Evolutionary conservation across 495 filamentous ascomycete genomes (phyloP).

Genomic region (Opeltia flavorubescens): DNA sequence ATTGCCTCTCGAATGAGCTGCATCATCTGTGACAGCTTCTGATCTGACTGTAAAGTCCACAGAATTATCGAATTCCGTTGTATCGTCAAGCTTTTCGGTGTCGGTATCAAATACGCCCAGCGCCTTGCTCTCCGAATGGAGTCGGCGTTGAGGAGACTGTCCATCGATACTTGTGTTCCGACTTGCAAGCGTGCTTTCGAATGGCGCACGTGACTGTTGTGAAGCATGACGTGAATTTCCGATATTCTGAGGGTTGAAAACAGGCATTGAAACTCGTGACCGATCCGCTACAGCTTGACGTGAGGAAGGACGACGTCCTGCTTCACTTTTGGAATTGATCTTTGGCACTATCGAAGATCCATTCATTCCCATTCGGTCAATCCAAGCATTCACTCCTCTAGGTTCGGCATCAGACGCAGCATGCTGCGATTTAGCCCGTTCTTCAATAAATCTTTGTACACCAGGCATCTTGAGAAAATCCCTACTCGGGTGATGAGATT

Average conservation of each 20-base stretch:
- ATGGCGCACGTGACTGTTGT: neutral
- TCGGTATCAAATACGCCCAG: constrained; percentile 14
- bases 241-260: too few relatives aligned
- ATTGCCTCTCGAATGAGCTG: too few relatives aligned
- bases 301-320: neutral
- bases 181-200: neutral
- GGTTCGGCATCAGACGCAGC: neutral
- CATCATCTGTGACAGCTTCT: neutral
- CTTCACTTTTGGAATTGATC: neutral
- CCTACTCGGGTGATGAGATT: neutral
- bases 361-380: neutral
- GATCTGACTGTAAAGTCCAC: neutral
- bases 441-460: constrained; percentile 4
- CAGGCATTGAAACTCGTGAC: neutral
- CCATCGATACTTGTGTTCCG: neutral
- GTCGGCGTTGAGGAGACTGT: neutral
- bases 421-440: neutral
- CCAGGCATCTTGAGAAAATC: constrained; percentile 4
- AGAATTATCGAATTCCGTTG: neutral
- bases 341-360: neutral
- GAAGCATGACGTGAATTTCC: too few relatives aligned
- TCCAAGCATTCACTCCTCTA: neutral
- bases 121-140: neutral
- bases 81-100: constrained; percentile 12
- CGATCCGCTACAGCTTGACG: neutral